A percentile compares a stretch with the other conserved stretches of the same genome.
Evolutionary conservation across 257 asterid species (phyloP).

Genomic region (Solanum raphanifolium): DNA sequence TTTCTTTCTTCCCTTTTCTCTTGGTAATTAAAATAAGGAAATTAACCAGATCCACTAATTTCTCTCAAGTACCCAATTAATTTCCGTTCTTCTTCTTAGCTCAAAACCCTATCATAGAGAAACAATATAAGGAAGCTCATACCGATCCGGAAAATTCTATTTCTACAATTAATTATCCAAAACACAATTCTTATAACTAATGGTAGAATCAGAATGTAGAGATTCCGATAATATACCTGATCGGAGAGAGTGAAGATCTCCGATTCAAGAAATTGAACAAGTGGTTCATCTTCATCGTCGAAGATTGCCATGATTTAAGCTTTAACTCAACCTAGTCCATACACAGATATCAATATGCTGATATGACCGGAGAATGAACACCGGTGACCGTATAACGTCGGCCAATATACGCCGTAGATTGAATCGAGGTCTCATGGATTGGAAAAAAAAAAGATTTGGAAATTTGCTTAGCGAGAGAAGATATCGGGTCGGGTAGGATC

Average conservation of each 20-base stretch:
- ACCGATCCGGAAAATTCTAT: background rate
- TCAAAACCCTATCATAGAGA: background rate
- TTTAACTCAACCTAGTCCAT: background rate
- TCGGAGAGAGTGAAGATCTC: constrained; percentile 70
- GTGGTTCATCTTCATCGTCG: constrained; percentile 80
- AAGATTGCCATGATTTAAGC: constrained; percentile 40
- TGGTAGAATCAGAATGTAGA: background rate
- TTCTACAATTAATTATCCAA: background rate
- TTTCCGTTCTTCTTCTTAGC: background rate
- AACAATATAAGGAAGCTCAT: background rate
- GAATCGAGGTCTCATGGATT: constrained; percentile 1
- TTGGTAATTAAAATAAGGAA: background rate
- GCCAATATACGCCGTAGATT: constrained; percentile 43
- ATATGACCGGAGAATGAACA: constrained; percentile 9
- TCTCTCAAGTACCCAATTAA: background rate
- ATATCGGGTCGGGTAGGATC: background rate
- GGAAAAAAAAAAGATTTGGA: background rate
- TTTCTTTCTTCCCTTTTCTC: background rate
- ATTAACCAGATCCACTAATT: background rate
- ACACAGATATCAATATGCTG: background rate
- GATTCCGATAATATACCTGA: constrained; percentile 24
- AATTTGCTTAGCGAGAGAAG: background rate
- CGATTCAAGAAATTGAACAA: constrained; percentile 75
- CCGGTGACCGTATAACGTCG: constrained; percentile 36
- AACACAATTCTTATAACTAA: background rate